A percentile compares a stretch with the other conserved stretches of the same genome.
phyloP scores from a whole-genome alignment of 768 basidiomycete genomes.

The Phylloporus sp. region DNA sequence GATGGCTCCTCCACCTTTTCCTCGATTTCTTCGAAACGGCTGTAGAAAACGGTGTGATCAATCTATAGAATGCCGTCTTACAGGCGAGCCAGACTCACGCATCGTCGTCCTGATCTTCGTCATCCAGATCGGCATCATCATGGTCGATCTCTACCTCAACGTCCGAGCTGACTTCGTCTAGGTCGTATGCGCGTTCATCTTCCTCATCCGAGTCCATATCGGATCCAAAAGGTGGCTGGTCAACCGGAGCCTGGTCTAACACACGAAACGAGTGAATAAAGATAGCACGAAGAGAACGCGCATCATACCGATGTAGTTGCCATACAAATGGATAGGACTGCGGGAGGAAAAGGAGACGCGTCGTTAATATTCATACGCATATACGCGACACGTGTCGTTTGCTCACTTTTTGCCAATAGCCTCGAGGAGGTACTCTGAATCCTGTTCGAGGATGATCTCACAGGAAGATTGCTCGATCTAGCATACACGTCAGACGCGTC shows the following conservation, averaged over 20 bases:
- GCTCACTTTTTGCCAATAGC: slow-evolving; percentile 77
- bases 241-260: slow-evolving; percentile 48
- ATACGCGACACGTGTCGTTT: neutral
- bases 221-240: slow-evolving; percentile 46
- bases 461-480: slow-evolving; percentile 75
- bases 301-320: slow-evolving; percentile 72
- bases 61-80: neutral
- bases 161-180: slow-evolving; percentile 78
- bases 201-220: slow-evolving; percentile 47
- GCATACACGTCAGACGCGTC: slow-evolving; percentile 7
- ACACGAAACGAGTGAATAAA: slow-evolving; percentile 1
- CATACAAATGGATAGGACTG: slow-evolving; percentile 72
- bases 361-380: slow-evolving; percentile 7
- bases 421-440: slow-evolving; percentile 63
- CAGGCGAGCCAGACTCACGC: slow-evolving; percentile 34
- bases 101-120: slow-evolving; percentile 34
- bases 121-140: slow-evolving; percentile 55
- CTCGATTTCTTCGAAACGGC: slow-evolving; percentile 71
- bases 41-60: neutral
- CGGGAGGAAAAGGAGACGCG: neutral
- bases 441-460: slow-evolving; percentile 65
- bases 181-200: slow-evolving; percentile 44
- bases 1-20: slow-evolving; percentile 31
- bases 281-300: neutral
- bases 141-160: slow-evolving; percentile 73